Percentiles rank a stretch among this genome's conserved stretches.
These are phyloP conservation scores for Thinopyrum elongatum DNA, from an alignment of 176 grass and related monocot species.

Conservation along the genomic window DNA sequence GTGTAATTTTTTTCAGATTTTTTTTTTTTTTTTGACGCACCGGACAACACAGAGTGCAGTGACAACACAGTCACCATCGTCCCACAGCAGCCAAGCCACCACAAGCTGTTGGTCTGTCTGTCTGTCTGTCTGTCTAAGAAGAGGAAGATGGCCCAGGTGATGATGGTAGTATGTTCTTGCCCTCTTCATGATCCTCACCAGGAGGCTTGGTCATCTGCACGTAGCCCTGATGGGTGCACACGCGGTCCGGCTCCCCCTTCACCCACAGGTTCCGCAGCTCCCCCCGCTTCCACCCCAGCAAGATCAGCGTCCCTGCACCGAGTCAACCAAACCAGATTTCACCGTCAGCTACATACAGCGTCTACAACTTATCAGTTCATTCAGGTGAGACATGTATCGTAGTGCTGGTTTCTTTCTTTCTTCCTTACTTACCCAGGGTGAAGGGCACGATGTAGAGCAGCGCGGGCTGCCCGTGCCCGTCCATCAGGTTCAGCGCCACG, in stretches of 20 bases:
- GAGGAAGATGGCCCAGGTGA: too few relatives aligned
- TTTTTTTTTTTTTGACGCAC: too few relatives aligned
- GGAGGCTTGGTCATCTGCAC: background rate
- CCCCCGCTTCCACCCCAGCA: background rate
- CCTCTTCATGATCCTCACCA: background rate
- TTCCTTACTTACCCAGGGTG: conserved; percentile 61
- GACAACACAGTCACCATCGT: too few relatives aligned
- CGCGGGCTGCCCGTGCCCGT: conserved; percentile 90
- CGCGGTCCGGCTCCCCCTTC: background rate
- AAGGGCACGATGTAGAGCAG: conserved; percentile 97
- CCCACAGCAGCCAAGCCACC: too few relatives aligned
- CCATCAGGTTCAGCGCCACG: conserved; percentile 94
- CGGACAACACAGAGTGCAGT: too few relatives aligned
- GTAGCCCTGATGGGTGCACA: background rate
- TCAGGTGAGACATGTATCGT: background rate
- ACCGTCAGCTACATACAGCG: too few relatives aligned
- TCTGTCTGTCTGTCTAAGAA: too few relatives aligned
- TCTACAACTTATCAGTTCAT: too few relatives aligned
- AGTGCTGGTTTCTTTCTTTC: background rate
- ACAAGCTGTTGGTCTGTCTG: too few relatives aligned
- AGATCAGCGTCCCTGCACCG: background rate
- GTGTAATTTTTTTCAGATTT: too few relatives aligned
- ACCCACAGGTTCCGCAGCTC: background rate
- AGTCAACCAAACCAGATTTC: background rate
- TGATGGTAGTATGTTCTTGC: background rate